Evolutionary conservation across 1,284 basidiomycete genomes (phyloP).

Genomic region (Apiotrichum laibachii): DNA sequence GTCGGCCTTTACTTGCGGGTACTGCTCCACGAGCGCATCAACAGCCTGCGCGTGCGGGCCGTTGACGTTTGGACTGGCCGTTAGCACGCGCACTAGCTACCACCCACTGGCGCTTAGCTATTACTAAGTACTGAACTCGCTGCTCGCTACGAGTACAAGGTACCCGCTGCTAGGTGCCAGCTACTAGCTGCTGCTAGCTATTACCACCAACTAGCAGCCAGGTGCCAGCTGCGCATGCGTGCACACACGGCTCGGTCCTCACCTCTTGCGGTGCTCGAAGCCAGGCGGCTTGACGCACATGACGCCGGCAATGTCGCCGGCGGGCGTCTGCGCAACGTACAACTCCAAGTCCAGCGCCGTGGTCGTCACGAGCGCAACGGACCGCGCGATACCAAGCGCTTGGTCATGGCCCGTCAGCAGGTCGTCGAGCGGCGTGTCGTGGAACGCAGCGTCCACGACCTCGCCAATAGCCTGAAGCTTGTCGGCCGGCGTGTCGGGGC

Average conservation of each 20-base stretch:
- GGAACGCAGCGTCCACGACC: slow-evolving; percentile 5
- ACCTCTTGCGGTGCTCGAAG: slow-evolving; percentile 18
- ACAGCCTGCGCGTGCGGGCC: slow-evolving; percentile 10
- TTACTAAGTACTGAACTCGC: too few species aligned
- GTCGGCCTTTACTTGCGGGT: background rate
- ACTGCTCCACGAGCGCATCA: background rate
- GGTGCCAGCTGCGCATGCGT: too few species aligned
- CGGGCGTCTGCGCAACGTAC: slow-evolving; percentile 7
- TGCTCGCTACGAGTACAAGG: too few species aligned
- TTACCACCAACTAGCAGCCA: too few species aligned
- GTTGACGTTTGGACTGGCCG: slow-evolving; percentile 8
- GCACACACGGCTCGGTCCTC: too few species aligned
- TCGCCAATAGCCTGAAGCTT: background rate
- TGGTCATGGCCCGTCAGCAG: slow-evolving; percentile 8
- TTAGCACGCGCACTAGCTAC: too few species aligned
- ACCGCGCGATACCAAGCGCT: slow-evolving; percentile 3
- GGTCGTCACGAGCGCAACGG: slow-evolving; percentile 2
- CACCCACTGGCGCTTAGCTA: too few species aligned
- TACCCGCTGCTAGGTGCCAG: too few species aligned
- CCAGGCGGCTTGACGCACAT: slow-evolving; percentile 20
- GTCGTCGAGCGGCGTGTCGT: slow-evolving; percentile 1
- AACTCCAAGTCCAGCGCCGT: slow-evolving; percentile 12
- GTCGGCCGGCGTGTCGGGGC: background rate
- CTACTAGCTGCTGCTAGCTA: too few species aligned
- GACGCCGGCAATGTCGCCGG: slow-evolving; percentile 6